These are phyloP conservation scores for Inonotus obliquus DNA, from an alignment of 1,284 basidiomycete species.

Conservation along the genomic window DNA sequence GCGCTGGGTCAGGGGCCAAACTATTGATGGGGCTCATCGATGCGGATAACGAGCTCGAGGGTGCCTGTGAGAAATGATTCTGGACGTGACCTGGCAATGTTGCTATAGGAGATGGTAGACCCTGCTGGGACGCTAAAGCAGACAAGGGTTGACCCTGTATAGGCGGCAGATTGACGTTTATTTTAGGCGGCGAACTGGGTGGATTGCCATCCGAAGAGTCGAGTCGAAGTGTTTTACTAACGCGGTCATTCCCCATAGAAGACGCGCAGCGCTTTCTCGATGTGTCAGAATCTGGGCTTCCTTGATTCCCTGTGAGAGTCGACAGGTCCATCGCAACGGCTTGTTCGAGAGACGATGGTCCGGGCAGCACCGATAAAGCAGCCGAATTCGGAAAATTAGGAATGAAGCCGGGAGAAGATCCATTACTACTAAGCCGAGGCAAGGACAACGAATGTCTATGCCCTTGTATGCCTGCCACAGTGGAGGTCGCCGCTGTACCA, in stretches of 20 bases:
- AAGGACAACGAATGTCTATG: slow-evolving; percentile 16
- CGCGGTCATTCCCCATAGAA: slow-evolving; percentile 15
- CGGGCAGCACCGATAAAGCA: slow-evolving; percentile 1
- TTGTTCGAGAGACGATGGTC: slow-evolving; percentile 8
- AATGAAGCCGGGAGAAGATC: slow-evolving; percentile 11
- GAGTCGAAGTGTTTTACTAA: slow-evolving; percentile 16
- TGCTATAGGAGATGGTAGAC: slow-evolving; percentile 7
- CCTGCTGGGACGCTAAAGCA: neutral
- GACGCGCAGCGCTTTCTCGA: slow-evolving; percentile 23
- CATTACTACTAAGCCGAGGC: slow-evolving; percentile 5
- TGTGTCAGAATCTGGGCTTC: slow-evolving; percentile 19
- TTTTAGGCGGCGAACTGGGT: slow-evolving; percentile 23
- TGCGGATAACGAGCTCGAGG: neutral
- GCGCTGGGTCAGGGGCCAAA: neutral
- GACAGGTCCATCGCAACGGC: slow-evolving; percentile 3
- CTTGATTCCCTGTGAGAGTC: neutral
- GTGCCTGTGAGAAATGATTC: neutral
- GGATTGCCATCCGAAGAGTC: slow-evolving; percentile 16
- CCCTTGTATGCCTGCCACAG: neutral
- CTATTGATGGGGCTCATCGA: slow-evolving; percentile 5
- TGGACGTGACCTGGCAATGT: slow-evolving; percentile 3
- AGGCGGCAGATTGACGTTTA: neutral
- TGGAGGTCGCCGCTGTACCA: neutral
- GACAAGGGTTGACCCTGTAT: slow-evolving; percentile 1
- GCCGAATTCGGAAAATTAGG: slow-evolving; percentile 13